Base-by-base conservation (phyloP, 495 filamentous ascomycete genomes). In the Aspergillus nidulans region DNA sequence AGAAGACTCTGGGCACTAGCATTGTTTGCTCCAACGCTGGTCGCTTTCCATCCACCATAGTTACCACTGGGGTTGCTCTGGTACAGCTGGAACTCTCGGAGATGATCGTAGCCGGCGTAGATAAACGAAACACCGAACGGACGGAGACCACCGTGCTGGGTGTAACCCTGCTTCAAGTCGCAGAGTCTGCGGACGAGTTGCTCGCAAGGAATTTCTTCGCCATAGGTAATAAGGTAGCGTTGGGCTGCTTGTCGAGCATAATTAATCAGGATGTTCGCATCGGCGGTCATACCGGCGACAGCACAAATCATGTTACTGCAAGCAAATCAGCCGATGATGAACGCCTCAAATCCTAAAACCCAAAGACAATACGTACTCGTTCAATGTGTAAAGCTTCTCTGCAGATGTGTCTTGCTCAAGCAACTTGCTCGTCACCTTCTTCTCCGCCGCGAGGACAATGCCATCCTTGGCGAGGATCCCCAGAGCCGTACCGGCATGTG, bases 261-360 rank as follows among this genome's bases (percentile, higher is more conserved):
- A 81, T 97, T 97, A 86, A 98, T 97, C 63, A 98, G 87, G 74
- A 98, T 98, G 79, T 98, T 98, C 62, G 94, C 94, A 71, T 98
- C 94, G 68, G 94, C 92, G 45, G 91, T 97, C 94, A 97, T 97
- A 76, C 94, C 94, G 60, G 94, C 94, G 52, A 98, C 94, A 52
- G 94, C 94, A 78, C 92, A 97, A 70, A 98, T 97, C 95, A 97
- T 97, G 79, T 98, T 98, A 78, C 94, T 98, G 61, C 6, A 44
- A 18, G 24, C 30, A 20, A 4, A 56, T 73, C 57, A 71, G 64
- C 38, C 54, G 20, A 25, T 12, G 15, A 42, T 12, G 34, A 15
- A 47, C 19, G 26, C n/a, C 44, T 16, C 1, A 5, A n/a, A n/a
- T n/a, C n/a, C n/a, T n/a, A n/a, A n/a, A n/a, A 16, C 16, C 15